These are phyloP conservation scores for Colletotrichum aenigma DNA, from an alignment of 2,329 filamentous ascomycete species.

Conservation along the genomic window DNA sequence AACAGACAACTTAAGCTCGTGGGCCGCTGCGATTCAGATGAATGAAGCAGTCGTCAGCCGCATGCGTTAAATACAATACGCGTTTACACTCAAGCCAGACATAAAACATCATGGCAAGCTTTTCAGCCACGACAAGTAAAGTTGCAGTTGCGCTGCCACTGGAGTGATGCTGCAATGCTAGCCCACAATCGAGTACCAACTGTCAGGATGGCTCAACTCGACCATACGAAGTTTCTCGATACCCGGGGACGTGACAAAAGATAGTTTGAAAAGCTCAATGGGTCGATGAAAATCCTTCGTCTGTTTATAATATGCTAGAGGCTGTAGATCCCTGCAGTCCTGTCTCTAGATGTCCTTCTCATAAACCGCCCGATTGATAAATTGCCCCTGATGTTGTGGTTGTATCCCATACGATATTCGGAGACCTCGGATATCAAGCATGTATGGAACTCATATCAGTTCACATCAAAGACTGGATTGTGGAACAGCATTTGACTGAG, in stretches of 20 bases:
- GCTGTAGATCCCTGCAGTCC: neutral
- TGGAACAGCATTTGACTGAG: neutral
- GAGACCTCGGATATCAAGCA: neutral
- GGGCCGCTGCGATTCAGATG: neutral
- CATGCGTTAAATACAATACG: neutral
- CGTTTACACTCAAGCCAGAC: neutral
- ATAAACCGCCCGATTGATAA: neutral
- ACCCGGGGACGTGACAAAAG: neutral
- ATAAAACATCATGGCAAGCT: neutral
- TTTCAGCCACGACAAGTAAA: neutral
- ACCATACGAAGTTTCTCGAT: neutral
- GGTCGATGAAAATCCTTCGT: neutral
- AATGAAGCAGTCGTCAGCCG: neutral
- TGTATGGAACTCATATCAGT: neutral
- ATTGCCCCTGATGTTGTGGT: neutral
- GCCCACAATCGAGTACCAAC: neutral
- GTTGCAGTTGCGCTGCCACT: neutral
- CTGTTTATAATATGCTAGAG: neutral
- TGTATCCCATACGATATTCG: neutral
- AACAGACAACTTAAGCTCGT: neutral
- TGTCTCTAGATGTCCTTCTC: neutral
- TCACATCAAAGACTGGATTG: neutral
- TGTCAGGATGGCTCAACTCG: neutral
- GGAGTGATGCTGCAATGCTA: neutral
- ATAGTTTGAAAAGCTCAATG: rapidly evolving